These are phyloP conservation scores for Cicer judaicum DNA, from an alignment of 306 rosid species.

Conservation along the genomic window DNA sequence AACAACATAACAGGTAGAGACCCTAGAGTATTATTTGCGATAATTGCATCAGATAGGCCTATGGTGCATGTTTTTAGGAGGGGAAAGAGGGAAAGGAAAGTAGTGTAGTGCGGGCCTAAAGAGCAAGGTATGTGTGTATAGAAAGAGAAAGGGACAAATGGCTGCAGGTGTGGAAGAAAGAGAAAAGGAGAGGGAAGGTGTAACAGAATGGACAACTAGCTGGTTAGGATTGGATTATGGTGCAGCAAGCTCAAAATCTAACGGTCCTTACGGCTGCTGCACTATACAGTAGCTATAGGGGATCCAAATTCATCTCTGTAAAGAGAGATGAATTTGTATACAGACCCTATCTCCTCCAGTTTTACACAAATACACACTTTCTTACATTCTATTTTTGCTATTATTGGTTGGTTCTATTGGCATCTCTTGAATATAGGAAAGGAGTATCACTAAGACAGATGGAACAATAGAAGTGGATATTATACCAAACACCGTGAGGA, in stretches of 20 bases:
- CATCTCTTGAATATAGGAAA: not conserved
- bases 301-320: no score
- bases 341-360: not conserved
- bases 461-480: constrained; percentile 14
- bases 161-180: not conserved
- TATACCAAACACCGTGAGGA: constrained; percentile 19
- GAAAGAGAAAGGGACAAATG: not conserved
- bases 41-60: not conserved
- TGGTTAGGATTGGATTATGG: no score
- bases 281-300: no score
- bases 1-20: constrained; percentile 28
- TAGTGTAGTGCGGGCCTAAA: not conserved
- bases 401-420: not conserved
- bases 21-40: not conserved
- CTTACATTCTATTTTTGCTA: not conserved
- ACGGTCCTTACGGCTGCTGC: no score
- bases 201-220: not conserved
- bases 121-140: not conserved
- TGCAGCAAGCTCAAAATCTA: no score
- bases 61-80: constrained; percentile 1
- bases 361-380: not conserved
- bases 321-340: not conserved
- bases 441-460: constrained; percentile 5
- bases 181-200: not conserved
- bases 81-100: not conserved